phyloP scores from a whole-genome alignment of 129 eudicot species.

The Pseudognaphalium luteoalbum region DNA sequence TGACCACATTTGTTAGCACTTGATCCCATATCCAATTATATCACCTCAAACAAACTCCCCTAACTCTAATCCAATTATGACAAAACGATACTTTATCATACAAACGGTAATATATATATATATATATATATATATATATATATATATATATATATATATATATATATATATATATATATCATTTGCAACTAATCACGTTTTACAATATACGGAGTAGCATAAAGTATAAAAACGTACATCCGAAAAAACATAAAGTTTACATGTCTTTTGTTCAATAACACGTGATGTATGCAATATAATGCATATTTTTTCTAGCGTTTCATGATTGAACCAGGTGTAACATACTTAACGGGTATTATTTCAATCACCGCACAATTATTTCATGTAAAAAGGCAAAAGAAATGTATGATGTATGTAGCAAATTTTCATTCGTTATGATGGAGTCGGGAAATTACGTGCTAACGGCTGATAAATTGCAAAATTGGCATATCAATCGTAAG shows the following conservation, averaged over 20 bases:
- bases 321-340: not conserved
- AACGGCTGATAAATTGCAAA: too few species aligned
- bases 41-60: not conserved
- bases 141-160: not conserved
- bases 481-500: too few species aligned
- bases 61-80: constrained; percentile 11
- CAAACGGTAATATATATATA: constrained; percentile 11
- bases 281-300: constrained; percentile 6
- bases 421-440: too few species aligned
- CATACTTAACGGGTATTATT: not conserved
- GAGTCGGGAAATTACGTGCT: too few species aligned
- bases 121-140: not conserved
- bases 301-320: too few species aligned
- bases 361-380: not conserved
- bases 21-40: not conserved
- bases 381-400: not conserved
- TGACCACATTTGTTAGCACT: not conserved
- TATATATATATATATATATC: not conserved
- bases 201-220: constrained; percentile 6
- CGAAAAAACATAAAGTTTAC: not conserved
- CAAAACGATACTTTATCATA: constrained; percentile 13
- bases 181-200: constrained; percentile 26
- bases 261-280: not conserved
- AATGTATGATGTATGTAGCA: too few species aligned
- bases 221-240: not conserved